phyloP scores from a whole-genome alignment of 805 yeast genomes.

The Lipomyces lipofer region DNA sequence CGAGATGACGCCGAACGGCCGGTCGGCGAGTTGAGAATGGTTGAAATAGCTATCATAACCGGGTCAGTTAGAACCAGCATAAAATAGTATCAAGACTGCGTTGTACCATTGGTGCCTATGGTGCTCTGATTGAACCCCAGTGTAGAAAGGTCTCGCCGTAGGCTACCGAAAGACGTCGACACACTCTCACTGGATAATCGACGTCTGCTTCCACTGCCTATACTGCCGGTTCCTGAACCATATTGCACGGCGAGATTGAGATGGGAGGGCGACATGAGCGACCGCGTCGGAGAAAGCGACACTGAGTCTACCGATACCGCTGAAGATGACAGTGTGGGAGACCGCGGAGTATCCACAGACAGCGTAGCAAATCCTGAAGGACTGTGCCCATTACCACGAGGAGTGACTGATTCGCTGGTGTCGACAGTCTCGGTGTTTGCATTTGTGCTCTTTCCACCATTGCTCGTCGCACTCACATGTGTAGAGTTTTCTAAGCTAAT shows the following conservation, averaged over 20 bases:
- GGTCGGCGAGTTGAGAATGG: conserved; percentile 25
- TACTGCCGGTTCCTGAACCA: conserved; percentile 5
- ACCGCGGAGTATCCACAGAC: not conserved
- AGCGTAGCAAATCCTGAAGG: not conserved
- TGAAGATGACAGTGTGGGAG: conserved; percentile 14
- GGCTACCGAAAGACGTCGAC: conserved; percentile 10
- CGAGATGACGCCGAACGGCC: conserved; percentile 18
- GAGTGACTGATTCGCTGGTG: not conserved
- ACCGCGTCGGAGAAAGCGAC: conserved; percentile 12
- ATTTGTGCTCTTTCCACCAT: not conserved
- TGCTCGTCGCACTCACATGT: too few species aligned
- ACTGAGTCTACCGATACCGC: conserved; percentile 12
- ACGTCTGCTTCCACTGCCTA: conserved; percentile 6
- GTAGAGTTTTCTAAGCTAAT: too few species aligned
- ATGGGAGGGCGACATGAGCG: conserved; percentile 8
- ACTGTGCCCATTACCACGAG: not conserved
- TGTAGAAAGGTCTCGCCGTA: conserved; percentile 22
- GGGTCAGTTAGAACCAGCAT: too few species aligned
- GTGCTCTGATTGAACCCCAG: conserved; percentile 25
- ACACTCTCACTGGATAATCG: conserved; percentile 10
- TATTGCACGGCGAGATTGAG: conserved; percentile 7
- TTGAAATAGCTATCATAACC: conserved; percentile 22
- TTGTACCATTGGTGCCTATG: conserved; percentile 36
- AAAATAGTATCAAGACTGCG: too few species aligned
- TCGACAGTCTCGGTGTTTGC: not conserved